phyloP scores from a whole-genome alignment of 495 filamentous ascomycete genomes.

The Lasiosphaeria miniovina region DNA sequence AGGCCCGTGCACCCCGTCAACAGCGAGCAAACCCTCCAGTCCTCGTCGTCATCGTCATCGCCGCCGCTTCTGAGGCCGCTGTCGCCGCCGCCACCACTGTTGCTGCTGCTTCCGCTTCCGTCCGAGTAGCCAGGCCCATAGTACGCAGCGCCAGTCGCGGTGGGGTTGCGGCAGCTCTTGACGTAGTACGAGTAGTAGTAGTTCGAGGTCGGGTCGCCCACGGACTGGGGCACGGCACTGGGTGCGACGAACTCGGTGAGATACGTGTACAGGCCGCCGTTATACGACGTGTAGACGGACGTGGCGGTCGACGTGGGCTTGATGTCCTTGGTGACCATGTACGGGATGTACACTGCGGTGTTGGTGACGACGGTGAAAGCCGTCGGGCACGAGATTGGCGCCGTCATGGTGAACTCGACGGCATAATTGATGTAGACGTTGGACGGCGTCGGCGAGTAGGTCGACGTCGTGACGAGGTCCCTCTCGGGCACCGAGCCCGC shows the following conservation, averaged over 20 bases:
- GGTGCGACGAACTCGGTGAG: slow-evolving; percentile 12
- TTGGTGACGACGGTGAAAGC: slow-evolving; percentile 35
- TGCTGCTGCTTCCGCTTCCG: slow-evolving; percentile 20
- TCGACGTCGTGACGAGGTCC: slow-evolving; percentile 12
- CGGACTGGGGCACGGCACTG: slow-evolving; percentile 1
- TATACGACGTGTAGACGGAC: slow-evolving; percentile 24
- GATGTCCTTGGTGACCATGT: slow-evolving; percentile 33
- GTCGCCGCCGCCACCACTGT: slow-evolving; percentile 1
- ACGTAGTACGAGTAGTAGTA: slow-evolving; percentile 20
- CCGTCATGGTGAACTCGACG: slow-evolving; percentile 36
- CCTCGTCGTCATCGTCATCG: slow-evolving; percentile 16
- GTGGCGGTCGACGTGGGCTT: slow-evolving; percentile 24
- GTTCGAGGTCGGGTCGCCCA: slow-evolving; percentile 9
- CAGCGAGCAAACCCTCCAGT: slow-evolving; percentile 18
- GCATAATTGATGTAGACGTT: slow-evolving; percentile 30
- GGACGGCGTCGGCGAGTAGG: not conserved
- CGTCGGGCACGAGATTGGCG: slow-evolving; percentile 36
- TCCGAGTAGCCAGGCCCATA: not conserved
- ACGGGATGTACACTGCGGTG: slow-evolving; percentile 31
- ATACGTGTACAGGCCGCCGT: slow-evolving; percentile 9
- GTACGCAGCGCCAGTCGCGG: slow-evolving; percentile 4
- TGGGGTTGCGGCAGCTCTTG: slow-evolving; percentile 17
- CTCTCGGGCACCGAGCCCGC: slow-evolving; percentile 22
- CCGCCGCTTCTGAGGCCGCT: not conserved
- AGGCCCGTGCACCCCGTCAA: slow-evolving; percentile 29